Conservation (phyloP, 495 filamentous ascomycete genomes). For the Penicillium daleae region DNA sequence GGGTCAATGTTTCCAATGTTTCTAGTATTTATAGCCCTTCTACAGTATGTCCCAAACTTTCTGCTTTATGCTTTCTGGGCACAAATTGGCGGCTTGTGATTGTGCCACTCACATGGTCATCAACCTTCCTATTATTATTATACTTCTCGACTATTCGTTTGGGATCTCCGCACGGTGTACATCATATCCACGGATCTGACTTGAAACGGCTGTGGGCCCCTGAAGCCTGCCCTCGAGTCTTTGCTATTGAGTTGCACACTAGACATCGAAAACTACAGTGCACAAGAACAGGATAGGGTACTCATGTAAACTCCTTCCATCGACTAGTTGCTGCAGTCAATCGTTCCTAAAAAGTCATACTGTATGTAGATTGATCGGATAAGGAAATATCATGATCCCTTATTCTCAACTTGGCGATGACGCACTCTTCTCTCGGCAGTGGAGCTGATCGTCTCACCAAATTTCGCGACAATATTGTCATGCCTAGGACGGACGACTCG, state of each 20-base stretch:
- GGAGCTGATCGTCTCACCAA: conserved; percentile 6
- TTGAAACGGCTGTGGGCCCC: background rate
- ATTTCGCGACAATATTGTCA: too few relatives aligned
- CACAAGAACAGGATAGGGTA: too few relatives aligned
- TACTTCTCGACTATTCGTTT: background rate
- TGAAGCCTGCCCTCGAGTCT: background rate
- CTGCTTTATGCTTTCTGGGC: background rate
- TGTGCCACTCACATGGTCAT: background rate
- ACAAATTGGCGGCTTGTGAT: conserved; percentile 1
- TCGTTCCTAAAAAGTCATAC: background rate
- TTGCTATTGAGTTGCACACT: background rate
- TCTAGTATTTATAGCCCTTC: conserved; percentile 6
- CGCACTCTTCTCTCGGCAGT: conserved; percentile 17
- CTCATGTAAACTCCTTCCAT: too few relatives aligned
- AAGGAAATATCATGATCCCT: background rate
- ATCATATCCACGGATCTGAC: background rate
- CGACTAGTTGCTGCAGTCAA: background rate
- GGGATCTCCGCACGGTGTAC: background rate
- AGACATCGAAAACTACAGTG: too few relatives aligned
- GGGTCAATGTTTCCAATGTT: background rate
- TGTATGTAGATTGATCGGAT: background rate
- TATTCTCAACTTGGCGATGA: conserved; percentile 15
- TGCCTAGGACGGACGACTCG: too few relatives aligned
- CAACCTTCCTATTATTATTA: background rate
- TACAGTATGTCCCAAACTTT: background rate